Percentiles rank a stretch among this genome's conserved stretches.
phyloP scores from a whole-genome alignment of 1,139 yeast species.

The Taphrina confusa region DNA sequence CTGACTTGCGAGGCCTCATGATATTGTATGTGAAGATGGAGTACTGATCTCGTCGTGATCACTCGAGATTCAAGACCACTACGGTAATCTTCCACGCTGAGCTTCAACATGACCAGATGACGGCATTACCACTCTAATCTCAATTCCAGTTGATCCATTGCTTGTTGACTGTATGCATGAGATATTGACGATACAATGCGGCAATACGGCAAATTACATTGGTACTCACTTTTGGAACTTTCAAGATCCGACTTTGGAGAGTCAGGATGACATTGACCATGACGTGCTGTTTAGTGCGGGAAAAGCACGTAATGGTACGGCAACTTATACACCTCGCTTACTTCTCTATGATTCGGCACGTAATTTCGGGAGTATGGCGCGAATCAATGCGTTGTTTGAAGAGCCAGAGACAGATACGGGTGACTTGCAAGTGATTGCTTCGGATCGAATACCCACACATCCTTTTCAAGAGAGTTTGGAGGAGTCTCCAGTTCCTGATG shows the following conservation, averaged over 20 bases:
- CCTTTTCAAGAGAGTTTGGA: slow-evolving; percentile 53
- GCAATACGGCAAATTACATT: slow-evolving; percentile 72
- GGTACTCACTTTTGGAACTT: slow-evolving; percentile 76
- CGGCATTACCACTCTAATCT: too few relatives aligned
- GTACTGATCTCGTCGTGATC: too few relatives aligned
- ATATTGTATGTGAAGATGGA: too few relatives aligned
- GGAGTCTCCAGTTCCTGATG: slow-evolving; percentile 46
- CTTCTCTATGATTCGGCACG: slow-evolving; percentile 63
- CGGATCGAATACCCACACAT: slow-evolving; percentile 60
- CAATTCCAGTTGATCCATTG: too few relatives aligned
- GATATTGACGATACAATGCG: slow-evolving; percentile 65
- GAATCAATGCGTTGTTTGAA: slow-evolving; percentile 42
- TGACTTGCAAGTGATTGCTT: slow-evolving; percentile 44
- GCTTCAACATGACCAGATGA: too few relatives aligned
- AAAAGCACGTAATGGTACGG: slow-evolving; percentile 48
- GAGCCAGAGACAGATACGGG: slow-evolving; percentile 38
- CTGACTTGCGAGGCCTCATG: too few relatives aligned
- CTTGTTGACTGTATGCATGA: slow-evolving; percentile 62
- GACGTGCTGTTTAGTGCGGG: slow-evolving; percentile 53
- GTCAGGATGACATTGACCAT: slow-evolving; percentile 52
- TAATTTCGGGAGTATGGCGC: slow-evolving; percentile 46
- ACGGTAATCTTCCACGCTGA: too few relatives aligned
- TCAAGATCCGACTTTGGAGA: slow-evolving; percentile 65
- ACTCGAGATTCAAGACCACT: too few relatives aligned
- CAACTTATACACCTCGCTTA: slow-evolving; percentile 77